Evolutionary conservation across 1,139 yeast species (phyloP), one percentile per base, ranked within the genome.

Genomic region (Barnettozyma hawaiiensis): DNA sequence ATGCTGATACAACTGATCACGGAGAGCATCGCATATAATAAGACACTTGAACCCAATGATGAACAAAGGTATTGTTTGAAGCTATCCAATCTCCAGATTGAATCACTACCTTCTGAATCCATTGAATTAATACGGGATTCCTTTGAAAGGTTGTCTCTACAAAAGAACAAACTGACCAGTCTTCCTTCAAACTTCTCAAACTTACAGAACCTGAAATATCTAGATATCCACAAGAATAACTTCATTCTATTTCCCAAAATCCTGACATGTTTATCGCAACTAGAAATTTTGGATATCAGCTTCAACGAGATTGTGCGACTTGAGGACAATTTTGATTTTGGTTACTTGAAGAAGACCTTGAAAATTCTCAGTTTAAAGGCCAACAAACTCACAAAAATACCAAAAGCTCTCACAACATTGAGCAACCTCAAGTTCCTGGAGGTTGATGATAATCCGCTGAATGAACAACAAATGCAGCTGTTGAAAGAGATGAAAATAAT

Each of bases 201-300:
- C 23, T 63, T 84, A 49, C 58, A 72, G 20, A 64, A 67, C 41
- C 62, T 85, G 44, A 67, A 76, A 41, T 83, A 81, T 52, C 64
- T 85, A 47, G 92, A 85, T 58, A 65, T 85, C 37, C 83, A 84
- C 53, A 70, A 72, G 49, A 85, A 85, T 58, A 60, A 64, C 37
- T 67, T 85, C 34, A 50, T 67, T 3, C 69, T 64, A 39, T 71
- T 85, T 40, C 89, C 94, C 1, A 50, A 56, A 2, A 69, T 70
- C 6, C 52, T 74, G 39, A 47, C 66, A 49, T 56, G 72, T 62
- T 42, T 73, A 71, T 51, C 62, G 54, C 47, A 65, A 8, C 64
- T 85, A 45, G 90, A 83, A 53, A 79, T 81, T 40, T 63, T 85
- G 39, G 95, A 86, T 59, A 62, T 85, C 23, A 80, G 90, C 26